phyloP scores from a whole-genome alignment of 257 asterid genomes.

The Galeopsis tetrahit region DNA sequence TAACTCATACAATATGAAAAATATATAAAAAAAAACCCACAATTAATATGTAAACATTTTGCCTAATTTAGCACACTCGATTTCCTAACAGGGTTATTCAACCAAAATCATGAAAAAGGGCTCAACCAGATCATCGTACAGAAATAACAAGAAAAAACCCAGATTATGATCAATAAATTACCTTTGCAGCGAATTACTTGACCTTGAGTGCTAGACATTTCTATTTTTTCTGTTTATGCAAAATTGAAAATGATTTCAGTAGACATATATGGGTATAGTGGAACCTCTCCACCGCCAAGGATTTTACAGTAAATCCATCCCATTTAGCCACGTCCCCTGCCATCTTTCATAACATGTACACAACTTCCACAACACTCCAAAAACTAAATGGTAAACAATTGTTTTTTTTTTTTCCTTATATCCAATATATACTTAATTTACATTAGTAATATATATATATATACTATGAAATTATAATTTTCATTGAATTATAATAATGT shows the following conservation, averaged over 20 bases:
- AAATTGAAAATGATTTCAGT: not conserved
- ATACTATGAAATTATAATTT: no score
- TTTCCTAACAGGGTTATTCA: not conserved
- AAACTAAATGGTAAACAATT: no score
- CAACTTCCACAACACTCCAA: not conserved
- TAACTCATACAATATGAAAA: no score
- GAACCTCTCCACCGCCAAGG: conserved; percentile 21
- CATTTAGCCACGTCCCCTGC: conserved; percentile 5
- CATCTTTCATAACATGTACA: not conserved
- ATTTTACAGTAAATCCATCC: not conserved
- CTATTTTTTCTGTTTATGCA: not conserved
- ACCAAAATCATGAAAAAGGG: no score
- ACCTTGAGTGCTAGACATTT: conserved; percentile 54
- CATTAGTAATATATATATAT: no score
- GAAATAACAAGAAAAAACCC: not conserved
- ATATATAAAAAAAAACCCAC: no score
- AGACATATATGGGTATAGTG: not conserved
- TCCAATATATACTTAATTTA: no score
- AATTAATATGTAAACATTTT: not conserved
- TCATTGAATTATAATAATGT: no score
- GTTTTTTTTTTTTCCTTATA: not conserved
- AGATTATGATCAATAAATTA: conserved; percentile 13
- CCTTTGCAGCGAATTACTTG: conserved; percentile 71
- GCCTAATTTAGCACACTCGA: not conserved
- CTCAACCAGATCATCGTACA: conserved; percentile 10